Base-by-base conservation (phyloP, 768 basidiomycete genomes). In the Hydnum rufescens region DNA sequence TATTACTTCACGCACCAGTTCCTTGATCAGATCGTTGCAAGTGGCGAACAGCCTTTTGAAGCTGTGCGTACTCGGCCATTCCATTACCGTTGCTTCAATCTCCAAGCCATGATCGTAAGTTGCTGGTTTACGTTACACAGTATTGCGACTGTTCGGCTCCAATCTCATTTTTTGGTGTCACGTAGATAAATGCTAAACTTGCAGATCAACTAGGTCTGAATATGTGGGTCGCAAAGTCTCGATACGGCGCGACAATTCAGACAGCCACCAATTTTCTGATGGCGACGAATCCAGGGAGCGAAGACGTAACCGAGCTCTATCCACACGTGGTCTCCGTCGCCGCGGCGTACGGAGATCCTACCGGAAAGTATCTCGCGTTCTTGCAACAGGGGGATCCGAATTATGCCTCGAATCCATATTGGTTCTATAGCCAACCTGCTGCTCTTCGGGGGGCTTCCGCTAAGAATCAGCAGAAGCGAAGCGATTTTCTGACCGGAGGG, bases 271-370 rank as follows among this genome's bases (percentile, higher is more conserved):
- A 65, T 48, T 62, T 50, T 30, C 57, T 64, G 8, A 65, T 64
- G 59, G 47, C 53, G n/a, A 32, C 25, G 25, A 29, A 48, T 22
- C 42, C 55, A n/a, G 53, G 53, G 22, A 28, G n/a, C 32, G 55
- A 56, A 28, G 51, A 52, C 36, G 51, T 53, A 16, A 51, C 23
- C 4, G 18, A 4, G 5, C 16, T 50, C 16, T 44, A n/a, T 28
- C 51, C 44, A 13, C 44, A 47, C 26, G 62, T 81, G 53, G 78
- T 75, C 4, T 73, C 74, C 26, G 71, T 77, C 8, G 76, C 69
- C 16, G 64, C 74, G 2, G 60, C 66, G 13, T 79, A 78, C 57
- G 80, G 80, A n/a, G 79, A 82, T 60, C 60, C 74, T 2, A 61
- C 70, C n/a, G 71, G 72, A 31, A 75, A 70, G 59, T 80, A 80